Percentiles rank a stretch among this genome's conserved stretches.
phyloP scores from a whole-genome alignment of 345 rosid species.

The Psidium friedrichsthalianum region DNA sequence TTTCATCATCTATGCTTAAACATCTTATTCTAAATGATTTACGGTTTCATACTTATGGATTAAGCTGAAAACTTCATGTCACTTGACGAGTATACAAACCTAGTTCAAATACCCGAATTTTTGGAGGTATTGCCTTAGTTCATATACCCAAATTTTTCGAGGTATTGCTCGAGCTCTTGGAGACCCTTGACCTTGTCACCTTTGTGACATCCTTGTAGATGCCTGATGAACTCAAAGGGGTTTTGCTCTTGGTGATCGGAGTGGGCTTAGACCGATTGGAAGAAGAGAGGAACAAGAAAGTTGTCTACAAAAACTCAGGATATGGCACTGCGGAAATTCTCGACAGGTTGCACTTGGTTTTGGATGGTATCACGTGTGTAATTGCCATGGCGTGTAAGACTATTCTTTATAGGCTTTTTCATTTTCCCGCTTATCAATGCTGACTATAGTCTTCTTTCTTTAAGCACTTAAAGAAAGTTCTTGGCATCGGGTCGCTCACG shows the following conservation, averaged over 20 bases:
- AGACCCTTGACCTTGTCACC: slow-evolving; percentile 23
- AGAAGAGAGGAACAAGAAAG: neutral
- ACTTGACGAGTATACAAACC: too few species aligned
- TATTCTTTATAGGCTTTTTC: neutral
- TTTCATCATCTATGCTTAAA: too few species aligned
- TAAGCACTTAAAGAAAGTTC: neutral
- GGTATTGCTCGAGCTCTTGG: slow-evolving; percentile 6
- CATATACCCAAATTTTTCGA: slow-evolving; percentile 27
- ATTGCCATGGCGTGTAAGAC: neutral
- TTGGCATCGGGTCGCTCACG: neutral
- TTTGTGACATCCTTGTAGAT: slow-evolving; percentile 17
- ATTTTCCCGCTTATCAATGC: too few species aligned
- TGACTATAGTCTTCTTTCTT: too few species aligned
- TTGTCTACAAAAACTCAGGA: neutral
- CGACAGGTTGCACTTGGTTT: neutral
- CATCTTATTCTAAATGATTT: too few species aligned
- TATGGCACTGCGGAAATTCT: neutral
- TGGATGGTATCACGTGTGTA: neutral
- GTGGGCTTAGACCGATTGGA: neutral
- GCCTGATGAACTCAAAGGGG: slow-evolving; percentile 14
- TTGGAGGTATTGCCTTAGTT: slow-evolving; percentile 1
- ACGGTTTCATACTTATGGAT: too few species aligned
- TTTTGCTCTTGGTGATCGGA: neutral
- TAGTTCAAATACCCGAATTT: slow-evolving; percentile 21
- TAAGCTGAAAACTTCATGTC: too few species aligned